Conservation (phyloP, 805 yeast species). For the Candida nanaspora region DNA sequence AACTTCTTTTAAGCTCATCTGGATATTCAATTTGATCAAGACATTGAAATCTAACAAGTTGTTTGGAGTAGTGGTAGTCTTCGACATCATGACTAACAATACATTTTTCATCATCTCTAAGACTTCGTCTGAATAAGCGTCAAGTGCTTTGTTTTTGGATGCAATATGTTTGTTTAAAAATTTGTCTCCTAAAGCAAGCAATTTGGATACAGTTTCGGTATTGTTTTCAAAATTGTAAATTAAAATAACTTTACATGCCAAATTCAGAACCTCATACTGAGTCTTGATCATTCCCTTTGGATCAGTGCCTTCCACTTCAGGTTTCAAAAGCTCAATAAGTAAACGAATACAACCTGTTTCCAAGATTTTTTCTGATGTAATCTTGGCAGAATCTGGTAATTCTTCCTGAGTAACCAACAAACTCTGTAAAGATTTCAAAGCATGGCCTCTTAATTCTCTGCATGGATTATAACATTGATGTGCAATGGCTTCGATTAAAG, state of each 20-base stretch:
- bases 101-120: constrained; percentile 26
- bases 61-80: not conserved
- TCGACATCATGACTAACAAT: constrained; percentile 20
- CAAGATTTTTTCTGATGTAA: constrained; percentile 49
- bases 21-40: constrained; percentile 18
- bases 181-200: constrained; percentile 20
- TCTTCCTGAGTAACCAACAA: constrained; percentile 33
- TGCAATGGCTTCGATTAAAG: constrained; percentile 74
- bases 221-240: constrained; percentile 18
- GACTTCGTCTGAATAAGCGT: constrained; percentile 23
- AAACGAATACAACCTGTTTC: constrained; percentile 74
- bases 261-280: constrained; percentile 57
- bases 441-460: constrained; percentile 61
- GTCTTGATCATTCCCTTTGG: constrained; percentile 55
- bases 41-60: constrained; percentile 15
- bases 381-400: constrained; percentile 23
- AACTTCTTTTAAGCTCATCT: constrained; percentile 14
- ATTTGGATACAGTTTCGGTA: constrained; percentile 13
- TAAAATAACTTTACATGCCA: constrained; percentile 51
- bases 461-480: constrained; percentile 90
- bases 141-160: constrained; percentile 9
- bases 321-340: constrained; percentile 56
- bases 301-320: constrained; percentile 57
- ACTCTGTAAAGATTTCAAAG: constrained; percentile 53
- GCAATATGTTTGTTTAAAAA: constrained; percentile 14